These are phyloP conservation scores for Neostapfia colusana DNA, from an alignment of 176 grass and related monocot species.

Conservation along the genomic window DNA sequence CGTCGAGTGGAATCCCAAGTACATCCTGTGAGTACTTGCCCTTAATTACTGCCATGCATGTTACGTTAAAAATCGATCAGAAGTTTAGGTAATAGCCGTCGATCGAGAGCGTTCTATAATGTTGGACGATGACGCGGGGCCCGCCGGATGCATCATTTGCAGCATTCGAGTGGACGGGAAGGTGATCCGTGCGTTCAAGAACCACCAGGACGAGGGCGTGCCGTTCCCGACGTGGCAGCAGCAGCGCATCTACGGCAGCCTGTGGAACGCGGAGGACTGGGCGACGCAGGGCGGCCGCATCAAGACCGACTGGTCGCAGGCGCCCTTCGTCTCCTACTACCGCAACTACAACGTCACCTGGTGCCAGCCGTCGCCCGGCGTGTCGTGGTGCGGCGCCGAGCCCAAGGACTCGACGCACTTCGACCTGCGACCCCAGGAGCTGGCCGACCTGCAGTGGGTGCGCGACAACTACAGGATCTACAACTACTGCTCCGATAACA, in stretches of 20 bases:
- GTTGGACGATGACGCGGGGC: too few relatives aligned
- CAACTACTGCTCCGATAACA: conserved; percentile 62
- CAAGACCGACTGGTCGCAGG: conserved; percentile 70
- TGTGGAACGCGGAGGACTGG: conserved; percentile 77
- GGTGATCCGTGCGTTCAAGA: conserved; percentile 65
- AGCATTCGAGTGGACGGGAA: conserved; percentile 61
- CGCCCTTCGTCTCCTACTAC: conserved; percentile 72
- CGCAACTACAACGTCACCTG: conserved; percentile 33
- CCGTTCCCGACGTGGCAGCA: conserved; percentile 54
- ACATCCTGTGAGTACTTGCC: conserved; percentile 47
- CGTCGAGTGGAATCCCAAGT: conserved; percentile 75
- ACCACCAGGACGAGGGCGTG: conserved; percentile 41
- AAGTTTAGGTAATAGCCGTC: too few relatives aligned
- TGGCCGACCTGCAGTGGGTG: conserved; percentile 20
- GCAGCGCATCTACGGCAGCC: conserved; percentile 55
- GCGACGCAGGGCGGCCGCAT: conserved; percentile 62
- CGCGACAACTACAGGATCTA: conserved; percentile 34
- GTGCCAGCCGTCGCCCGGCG: conserved; percentile 48
- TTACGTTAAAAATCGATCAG: too few relatives aligned
- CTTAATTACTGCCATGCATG: too few relatives aligned
- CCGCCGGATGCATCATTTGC: not conserved
- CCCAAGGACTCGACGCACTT: conserved; percentile 15
- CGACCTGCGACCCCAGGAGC: conserved; percentile 13
- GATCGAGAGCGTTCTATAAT: too few relatives aligned
- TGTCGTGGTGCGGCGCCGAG: conserved; percentile 48